Evolutionary conservation across 2,329 filamentous ascomycete genomes (phyloP), one percentile per base, ranked within the genome.

Genomic region (Fusarium chlamydosporum): DNA sequence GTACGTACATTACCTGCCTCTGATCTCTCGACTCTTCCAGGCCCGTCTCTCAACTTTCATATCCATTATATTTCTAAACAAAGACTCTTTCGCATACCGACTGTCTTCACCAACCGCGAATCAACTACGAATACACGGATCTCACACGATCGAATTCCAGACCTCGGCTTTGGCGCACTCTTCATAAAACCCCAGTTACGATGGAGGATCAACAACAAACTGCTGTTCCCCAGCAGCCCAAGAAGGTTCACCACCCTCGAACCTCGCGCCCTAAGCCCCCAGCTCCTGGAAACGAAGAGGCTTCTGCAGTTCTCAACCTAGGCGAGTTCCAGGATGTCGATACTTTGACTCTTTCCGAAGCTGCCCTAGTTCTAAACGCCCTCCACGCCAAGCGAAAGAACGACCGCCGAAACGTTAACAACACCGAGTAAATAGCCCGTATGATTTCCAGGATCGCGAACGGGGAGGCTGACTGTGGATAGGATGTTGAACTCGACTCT

Each of bases 241-340:
- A 66, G 56, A 73, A 58, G 52, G 67, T 74, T 16, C 47, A 46
- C 33, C 71, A 75, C 55, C 61, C 69, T 50, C 71, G 73, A 51
- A 89, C 87, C 29, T 89, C 90, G 56, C 90, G 91, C 63, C 84
- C 86, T 65, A 93, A 91, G 81, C 91, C 89, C 68, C 83, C 85
- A 43, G 87, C 87, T 47, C 86, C 89, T 59, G 91, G 92, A 77
- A 94, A 97, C 78, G 95, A 98, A 80, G 94, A 97, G 82, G 94
- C 95, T 26, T 89, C 91, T 50, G 84, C 88, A 9, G 89, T 89
- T 56, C 89, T 98, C 68, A 92, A 91, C 79, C 91, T 99, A 12
- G 96, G 96, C 81, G 95, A 97, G 78, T 97, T 98, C 81, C 89
- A 96, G 74, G 86, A 95, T 76, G 94, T 96, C 71, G 93, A 96